Evolutionary conservation across 2,329 filamentous ascomycete genomes (phyloP).

Genomic region (Microdochium bolleyi): DNA sequence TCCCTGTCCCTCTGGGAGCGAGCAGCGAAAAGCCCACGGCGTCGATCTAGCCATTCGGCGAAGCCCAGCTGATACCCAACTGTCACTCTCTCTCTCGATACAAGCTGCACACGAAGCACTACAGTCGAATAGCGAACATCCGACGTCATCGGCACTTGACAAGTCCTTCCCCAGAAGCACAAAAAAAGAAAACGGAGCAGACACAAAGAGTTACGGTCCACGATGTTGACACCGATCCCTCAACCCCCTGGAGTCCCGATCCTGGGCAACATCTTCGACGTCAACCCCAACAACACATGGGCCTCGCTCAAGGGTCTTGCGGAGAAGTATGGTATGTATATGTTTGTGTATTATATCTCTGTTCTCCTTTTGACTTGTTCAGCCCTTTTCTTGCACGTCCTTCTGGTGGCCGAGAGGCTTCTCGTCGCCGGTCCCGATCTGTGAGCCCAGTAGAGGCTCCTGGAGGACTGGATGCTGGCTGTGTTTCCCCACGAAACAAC

Average conservation of each 20-base stretch:
- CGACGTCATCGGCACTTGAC: too few relatives aligned
- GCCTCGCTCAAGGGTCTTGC: constrained; percentile 38
- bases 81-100: too few relatives aligned
- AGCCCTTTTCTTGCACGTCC: not conserved
- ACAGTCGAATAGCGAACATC: not conserved
- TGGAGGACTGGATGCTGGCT: too few relatives aligned
- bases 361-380: not conserved
- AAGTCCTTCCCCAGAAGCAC: too few relatives aligned
- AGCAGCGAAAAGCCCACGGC: too few relatives aligned
- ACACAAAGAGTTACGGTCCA: not conserved
- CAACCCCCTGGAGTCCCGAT: constrained; percentile 40
- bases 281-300: constrained; percentile 41
- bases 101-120: not conserved
- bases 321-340: constrained; percentile 32
- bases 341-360: not conserved
- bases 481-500: too few relatives aligned
- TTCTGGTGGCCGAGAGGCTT: too few relatives aligned
- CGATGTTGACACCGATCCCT: constrained; percentile 38
- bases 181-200: not conserved
- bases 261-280: constrained; percentile 41
- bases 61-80: too few relatives aligned
- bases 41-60: too few relatives aligned
- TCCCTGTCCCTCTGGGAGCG: too few relatives aligned
- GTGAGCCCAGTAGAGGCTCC: too few relatives aligned
- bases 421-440: too few relatives aligned